Percentiles rank a stretch among this genome's conserved stretches.
Conservation (phyloP, 2,329 filamentous ascomycete genomes). For the Raffaelea ambrosiae region DNA sequence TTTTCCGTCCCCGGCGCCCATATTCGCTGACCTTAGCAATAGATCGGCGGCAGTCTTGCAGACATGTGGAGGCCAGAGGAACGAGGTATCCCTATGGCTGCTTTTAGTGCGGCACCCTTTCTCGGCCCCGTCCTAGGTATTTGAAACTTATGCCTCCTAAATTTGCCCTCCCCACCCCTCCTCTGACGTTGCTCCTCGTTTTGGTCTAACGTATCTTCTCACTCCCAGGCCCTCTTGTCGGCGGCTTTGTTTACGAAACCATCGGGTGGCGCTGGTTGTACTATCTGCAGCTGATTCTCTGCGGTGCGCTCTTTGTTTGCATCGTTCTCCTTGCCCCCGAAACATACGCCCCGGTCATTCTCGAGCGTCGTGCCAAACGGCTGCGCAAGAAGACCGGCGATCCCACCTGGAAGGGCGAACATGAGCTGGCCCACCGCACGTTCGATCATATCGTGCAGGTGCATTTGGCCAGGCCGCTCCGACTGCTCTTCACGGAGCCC, state of each 20-base stretch:
- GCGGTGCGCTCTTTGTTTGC: constrained; percentile 10
- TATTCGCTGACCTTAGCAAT: too few relatives aligned
- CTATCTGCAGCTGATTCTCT: constrained; percentile 4
- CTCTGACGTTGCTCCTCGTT: neutral
- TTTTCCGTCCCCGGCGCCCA: too few relatives aligned
- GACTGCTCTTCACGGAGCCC: constrained; percentile 62
- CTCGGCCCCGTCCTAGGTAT: constrained; percentile 35
- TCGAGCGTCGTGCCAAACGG: constrained; percentile 42
- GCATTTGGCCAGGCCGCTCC: constrained; percentile 59
- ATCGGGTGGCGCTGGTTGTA: constrained; percentile 14
- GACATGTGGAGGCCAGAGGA: constrained; percentile 52
- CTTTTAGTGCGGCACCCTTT: constrained; percentile 32
- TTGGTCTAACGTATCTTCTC: neutral
- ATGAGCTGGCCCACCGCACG: constrained; percentile 53
- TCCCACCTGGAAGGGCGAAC: constrained; percentile 22
- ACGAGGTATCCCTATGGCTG: constrained; percentile 48
- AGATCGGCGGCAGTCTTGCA: constrained; percentile 51
- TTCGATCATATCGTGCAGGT: constrained; percentile 53
- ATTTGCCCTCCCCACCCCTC: neutral
- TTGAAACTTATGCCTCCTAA: too few relatives aligned
- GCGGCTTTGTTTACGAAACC: constrained; percentile 5
- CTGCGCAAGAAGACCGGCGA: constrained; percentile 32
- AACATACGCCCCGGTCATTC: constrained; percentile 32
- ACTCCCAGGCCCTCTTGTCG: neutral
- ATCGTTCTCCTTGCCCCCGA: constrained; percentile 19